Conservation (phyloP, 306 rosid genomes). For the Fagus crenata region DNA sequence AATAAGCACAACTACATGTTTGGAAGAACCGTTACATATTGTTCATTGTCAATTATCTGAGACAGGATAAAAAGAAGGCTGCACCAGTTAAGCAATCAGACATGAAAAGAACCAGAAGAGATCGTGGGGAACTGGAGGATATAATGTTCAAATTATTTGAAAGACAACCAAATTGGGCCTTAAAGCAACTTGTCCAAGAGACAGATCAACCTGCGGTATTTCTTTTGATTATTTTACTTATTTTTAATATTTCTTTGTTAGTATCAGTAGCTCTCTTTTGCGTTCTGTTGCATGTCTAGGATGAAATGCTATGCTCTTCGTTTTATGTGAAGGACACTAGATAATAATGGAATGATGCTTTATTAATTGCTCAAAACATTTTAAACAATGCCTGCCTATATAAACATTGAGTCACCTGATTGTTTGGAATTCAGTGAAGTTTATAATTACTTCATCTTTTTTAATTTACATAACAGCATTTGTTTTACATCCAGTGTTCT, state of each 20-base stretch:
- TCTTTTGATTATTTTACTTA: constrained; percentile 2
- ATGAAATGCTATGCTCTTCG: not conserved
- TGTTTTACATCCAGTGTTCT: not conserved
- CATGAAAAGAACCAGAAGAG: constrained; percentile 92
- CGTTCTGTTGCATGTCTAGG: not conserved
- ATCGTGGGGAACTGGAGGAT: constrained; percentile 95
- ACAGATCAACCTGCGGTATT: constrained; percentile 97
- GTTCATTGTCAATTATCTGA: constrained; percentile 14
- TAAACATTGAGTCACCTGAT: not conserved
- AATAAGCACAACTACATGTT: constrained; percentile 10
- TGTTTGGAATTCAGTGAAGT: not conserved
- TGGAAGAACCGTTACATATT: constrained; percentile 6
- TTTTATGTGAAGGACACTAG: not conserved
- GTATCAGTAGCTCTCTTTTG: not conserved
- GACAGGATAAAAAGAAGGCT: constrained; percentile 82
- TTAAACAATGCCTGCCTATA: not conserved
- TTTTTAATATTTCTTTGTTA: not conserved
- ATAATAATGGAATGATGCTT: not conserved
- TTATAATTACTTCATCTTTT: not conserved
- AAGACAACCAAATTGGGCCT: constrained; percentile 97
- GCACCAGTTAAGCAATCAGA: constrained; percentile 86
- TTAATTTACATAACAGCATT: not conserved
- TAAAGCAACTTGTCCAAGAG: constrained; percentile 97
- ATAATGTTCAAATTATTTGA: constrained; percentile 97
- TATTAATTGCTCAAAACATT: not conserved